A percentile compares a stretch with the other conserved stretches of the same genome.
Conservation (phyloP, 495 filamentous ascomycete species). For the Astrothelium macrocarpum region DNA sequence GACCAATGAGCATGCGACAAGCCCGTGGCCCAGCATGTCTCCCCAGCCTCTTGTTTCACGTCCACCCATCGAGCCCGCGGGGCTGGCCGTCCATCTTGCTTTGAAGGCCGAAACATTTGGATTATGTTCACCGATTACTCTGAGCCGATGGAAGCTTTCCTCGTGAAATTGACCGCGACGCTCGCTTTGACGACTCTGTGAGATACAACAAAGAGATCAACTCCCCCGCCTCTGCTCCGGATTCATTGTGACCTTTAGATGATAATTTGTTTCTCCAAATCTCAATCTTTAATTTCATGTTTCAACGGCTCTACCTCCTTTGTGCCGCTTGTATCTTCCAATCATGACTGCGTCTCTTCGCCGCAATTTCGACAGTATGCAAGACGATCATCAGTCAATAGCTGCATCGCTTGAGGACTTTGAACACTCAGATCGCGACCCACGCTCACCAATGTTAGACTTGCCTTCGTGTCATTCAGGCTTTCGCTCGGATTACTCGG, state of each 20-base stretch:
- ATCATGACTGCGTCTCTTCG: background rate
- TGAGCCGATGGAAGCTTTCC: background rate
- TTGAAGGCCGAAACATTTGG: background rate
- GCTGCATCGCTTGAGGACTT: conserved; percentile 70
- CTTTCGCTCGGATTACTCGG: conserved; percentile 42
- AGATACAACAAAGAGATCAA: background rate
- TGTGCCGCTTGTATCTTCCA: background rate
- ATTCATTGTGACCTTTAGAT: background rate
- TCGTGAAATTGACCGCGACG: background rate
- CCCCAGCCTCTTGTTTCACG: conserved; percentile 4
- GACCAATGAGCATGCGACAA: background rate
- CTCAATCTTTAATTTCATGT: background rate
- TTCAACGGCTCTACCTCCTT: background rate
- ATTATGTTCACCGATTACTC: background rate
- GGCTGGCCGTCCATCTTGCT: background rate
- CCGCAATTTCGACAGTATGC: background rate
- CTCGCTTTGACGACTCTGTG: background rate
- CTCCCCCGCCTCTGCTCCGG: background rate
- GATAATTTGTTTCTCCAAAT: background rate
- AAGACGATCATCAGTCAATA: conserved; percentile 47
- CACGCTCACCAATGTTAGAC: conserved; percentile 45
- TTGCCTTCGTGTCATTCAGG: conserved; percentile 68
- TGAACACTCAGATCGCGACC: conserved; percentile 42
- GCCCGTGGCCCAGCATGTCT: background rate
- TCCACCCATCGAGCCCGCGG: background rate